Evolutionary conservation across 148 eudicot genomes (phyloP).

Genomic region (Dianthus caryophyllus): DNA sequence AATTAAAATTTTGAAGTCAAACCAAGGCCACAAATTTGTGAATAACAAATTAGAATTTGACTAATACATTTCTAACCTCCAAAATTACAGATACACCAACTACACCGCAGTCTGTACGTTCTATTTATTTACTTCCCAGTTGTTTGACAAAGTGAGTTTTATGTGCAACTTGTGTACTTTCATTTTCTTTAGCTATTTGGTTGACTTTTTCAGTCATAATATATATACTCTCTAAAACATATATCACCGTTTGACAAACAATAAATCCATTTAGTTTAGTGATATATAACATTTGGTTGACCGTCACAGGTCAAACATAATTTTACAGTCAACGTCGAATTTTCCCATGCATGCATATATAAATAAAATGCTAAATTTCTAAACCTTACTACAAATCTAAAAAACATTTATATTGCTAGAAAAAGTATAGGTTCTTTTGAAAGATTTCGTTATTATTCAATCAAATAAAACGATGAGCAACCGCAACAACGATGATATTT

Average conservation of each 20-base stretch:
- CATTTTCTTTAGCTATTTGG: neutral
- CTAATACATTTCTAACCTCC: neutral
- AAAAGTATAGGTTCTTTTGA: neutral
- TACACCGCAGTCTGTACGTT: neutral
- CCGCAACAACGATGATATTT: no score
- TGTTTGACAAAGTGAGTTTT: no score
- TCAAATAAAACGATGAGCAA: neutral
- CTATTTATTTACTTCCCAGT: neutral
- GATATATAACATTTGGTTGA: neutral
- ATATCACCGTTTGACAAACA: neutral
- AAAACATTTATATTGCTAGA: no score
- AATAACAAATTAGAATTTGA: neutral
- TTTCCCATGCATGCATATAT: neutral
- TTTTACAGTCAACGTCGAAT: no score
- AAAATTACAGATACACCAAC: no score
- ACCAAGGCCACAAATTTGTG: neutral
- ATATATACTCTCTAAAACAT: no score
- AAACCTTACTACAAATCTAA: no score
- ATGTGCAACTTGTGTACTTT: neutral
- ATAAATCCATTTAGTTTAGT: neutral
- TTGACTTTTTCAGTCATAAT: neutral
- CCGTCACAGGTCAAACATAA: neutral
- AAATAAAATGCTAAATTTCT: neutral
- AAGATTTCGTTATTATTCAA: neutral
- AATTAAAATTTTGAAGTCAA: neutral